Percentiles rank a stretch among this genome's conserved stretches.
phyloP scores from a whole-genome alignment of 345 rosid species.

The Nasturtium officinale region DNA sequence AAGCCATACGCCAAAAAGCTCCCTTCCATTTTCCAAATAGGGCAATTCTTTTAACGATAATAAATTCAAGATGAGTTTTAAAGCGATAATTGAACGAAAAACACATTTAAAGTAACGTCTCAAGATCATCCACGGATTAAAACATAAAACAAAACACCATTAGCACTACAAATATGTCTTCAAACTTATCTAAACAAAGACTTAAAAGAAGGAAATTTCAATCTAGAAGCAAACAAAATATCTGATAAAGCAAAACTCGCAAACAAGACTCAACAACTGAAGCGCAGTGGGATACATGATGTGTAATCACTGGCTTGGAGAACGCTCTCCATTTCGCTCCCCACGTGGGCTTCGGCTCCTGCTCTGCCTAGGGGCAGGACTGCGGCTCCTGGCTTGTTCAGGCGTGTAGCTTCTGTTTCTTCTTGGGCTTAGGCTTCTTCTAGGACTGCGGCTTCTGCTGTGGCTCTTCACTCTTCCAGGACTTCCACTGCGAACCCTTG shows the following conservation, averaged over 20 bases:
- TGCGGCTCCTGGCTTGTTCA: constrained; percentile 52
- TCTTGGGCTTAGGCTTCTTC: constrained; percentile 51
- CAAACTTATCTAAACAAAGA: constrained; percentile 12
- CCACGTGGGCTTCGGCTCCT: constrained; percentile 52
- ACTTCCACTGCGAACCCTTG: constrained; percentile 71
- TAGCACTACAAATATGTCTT: constrained; percentile 24
- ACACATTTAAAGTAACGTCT: constrained; percentile 36
- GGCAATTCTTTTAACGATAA: constrained; percentile 4
- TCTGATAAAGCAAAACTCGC: constrained; percentile 17
- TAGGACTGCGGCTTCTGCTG: constrained; percentile 57
- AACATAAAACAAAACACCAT: constrained; percentile 23
- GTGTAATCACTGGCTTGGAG: constrained; percentile 66
- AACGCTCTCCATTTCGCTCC: constrained; percentile 48
- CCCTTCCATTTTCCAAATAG: not conserved
- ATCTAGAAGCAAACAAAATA: constrained; percentile 24
- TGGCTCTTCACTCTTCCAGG: constrained; percentile 47
- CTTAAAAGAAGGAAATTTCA: not conserved
- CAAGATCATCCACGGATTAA: constrained; percentile 17
- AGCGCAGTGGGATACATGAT: not conserved
- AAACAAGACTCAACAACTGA: constrained; percentile 20
- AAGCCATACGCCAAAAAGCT: constrained; percentile 19
- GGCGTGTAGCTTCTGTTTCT: constrained; percentile 48
- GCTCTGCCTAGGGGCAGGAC: constrained; percentile 50
- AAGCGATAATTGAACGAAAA: constrained; percentile 25
- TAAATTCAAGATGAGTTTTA: constrained; percentile 16